Evolutionary conservation across 371 early-diverging fungal genomes (phyloP), one percentile per base, ranked within the genome.

Genomic region (Sporodiniella umbellata): DNA sequence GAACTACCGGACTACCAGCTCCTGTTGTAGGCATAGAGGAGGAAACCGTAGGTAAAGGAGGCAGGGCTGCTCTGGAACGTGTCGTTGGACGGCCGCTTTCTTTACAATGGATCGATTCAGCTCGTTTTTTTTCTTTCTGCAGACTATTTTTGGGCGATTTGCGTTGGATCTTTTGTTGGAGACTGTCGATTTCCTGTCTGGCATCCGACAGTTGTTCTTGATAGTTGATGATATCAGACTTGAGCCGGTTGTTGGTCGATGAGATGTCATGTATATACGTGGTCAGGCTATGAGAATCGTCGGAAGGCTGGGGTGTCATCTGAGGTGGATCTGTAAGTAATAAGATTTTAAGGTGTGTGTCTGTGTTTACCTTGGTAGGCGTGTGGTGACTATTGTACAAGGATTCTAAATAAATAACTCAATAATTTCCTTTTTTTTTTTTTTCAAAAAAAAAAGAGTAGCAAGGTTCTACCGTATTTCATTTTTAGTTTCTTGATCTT

Each of bases 201-300:
- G 73, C 51, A 40, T 72, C 70, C 10, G 69, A 66, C 5, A 75
- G 40, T 33, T 62, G 56, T 4, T 72, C 70, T 45, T 62, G 65
- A 19, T 60, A 68, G 39, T 56, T 60, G 21, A 70, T 33, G 2
- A 72, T 44, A 18, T 72, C 76, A 3, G 52, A 58, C 48, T 68
- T 76, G 18, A 70, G 38, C 31, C 70, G 72, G 21, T 54, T 58
- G 28, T 72, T 76, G 14, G 72, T 62, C 7, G 57, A 56, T n/a
- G 70, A 70, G 2, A 76, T 47, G 25, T 76, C 72, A 30, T 72
- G 72, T n/a, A 76, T 76, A 11, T 70, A 43, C n/a, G 35, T 14
- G 23, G 54, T 52, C 24, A 61, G 45, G 28, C 56, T 51, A 44
- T 56, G 42, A 15, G 38, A 17, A 28, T 33, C 21, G 19, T 19